Base-by-base conservation (phyloP, 2,329 filamentous ascomycete species). In the Didymosphaeria variabile region DNA sequence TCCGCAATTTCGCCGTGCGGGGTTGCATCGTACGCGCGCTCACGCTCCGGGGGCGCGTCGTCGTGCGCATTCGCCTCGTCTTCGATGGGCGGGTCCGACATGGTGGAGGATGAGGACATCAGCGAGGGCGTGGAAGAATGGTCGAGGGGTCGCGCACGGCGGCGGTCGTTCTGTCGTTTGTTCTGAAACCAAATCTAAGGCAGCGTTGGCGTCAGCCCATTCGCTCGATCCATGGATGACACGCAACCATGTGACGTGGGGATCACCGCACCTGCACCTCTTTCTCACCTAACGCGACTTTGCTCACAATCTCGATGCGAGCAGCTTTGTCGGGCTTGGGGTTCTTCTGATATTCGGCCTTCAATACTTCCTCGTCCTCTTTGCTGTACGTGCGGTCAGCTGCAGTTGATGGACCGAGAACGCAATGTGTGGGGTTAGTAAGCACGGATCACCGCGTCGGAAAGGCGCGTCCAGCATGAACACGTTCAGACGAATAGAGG, bases 141-240 rank as follows among this genome's bases (percentile, higher is more conserved):
- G 23, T 77, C 73, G 40, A 97, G 85, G 50, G 94, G 93, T 69
- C 92, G 90, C 58, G 92, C 93, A 82, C 94, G 96, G 68, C 94
- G 88, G 70, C 94, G 88, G 77, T 96, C 92, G 79, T 96, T 97
- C 79, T 98, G 94, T 67, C 94, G 87, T 73, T 93, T 88, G 74
- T 97, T 97, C 75, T 97, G 94, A 80, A 97, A 97, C 94, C 94
- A 98, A 71, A 97, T 97, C 94, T 97, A 68, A 46, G 45, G 53
- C 40, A 60, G 45, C 44, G 21, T 42, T 53, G 42, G 38, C 40
- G 49, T 80, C 73, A 79, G 71, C 68, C 67, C 50, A 68, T 63
- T 60, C 64, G 58, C 29, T 46, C 29, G 32, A n/a, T n/a, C n/a
- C n/a, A n/a, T n/a, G n/a, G n/a, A 47, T 38, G 23, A 54, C 66